Base-by-base conservation (phyloP, 345 rosid species). In the Hibiscus tridactylites region DNA sequence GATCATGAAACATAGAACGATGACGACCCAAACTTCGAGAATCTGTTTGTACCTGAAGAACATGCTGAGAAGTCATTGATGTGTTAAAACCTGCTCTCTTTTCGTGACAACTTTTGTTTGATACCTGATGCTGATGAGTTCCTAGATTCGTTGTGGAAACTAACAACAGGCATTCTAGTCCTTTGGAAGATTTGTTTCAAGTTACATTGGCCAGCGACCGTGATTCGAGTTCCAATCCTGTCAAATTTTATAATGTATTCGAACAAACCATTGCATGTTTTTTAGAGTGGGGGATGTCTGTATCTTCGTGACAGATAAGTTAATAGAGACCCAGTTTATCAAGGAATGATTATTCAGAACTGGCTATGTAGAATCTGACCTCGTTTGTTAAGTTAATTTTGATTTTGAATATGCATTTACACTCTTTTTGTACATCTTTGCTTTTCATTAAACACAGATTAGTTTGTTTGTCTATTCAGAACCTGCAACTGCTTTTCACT, bases 81-180 rank as follows among this genome's bases (percentile, higher is more conserved):
- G 77, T 79, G 71, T 54, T 73, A 8, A 70, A 37, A 65, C 64
- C 71, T 70, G 37, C 37, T 46, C 19, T 13, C 54, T 19, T 70
- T 28, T 63, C 68, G 5, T 63, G 64, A 61, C 74, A 47, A 68
- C 65, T 70, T 76, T 67, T 73, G 74, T 68, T 75, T 72, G 21
- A 50, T 49, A 16, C 59, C 33, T 28, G 44, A 68, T 68, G 67
- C 71, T 4, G 65, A 33, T 64, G 68, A 70, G 68, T 19, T 60
- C 16, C 60, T 37, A 64, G 70, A 58, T 65, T 73, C 31, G 31
- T 65, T 16, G 4, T 59, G 78, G 71, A 54, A 75, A 54, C 77
- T 67, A 68, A 78, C 60, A 15, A 11, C 9, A 6, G 61, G 33
- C 33, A 46, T 65, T 65, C 5, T 44, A 24, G 13, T 46, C 57